These are phyloP conservation scores for Astragalus membranaceus DNA, from an alignment of 306 rosid genomes.

Conservation along the genomic window DNA sequence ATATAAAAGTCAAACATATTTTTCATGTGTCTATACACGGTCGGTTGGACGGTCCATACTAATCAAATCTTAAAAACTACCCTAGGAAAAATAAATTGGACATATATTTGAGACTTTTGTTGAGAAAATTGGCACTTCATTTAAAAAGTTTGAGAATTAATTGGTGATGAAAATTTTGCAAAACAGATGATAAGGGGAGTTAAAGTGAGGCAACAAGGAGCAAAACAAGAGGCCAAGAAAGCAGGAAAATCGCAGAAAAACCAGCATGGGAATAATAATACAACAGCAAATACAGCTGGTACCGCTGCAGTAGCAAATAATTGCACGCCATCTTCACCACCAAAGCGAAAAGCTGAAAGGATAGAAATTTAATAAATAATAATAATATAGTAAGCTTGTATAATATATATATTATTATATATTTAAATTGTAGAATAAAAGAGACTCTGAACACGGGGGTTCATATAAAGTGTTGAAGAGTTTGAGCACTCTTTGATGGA, in stretches of 20 bases:
- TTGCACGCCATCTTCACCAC: constrained; percentile 36
- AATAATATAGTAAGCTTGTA: neutral
- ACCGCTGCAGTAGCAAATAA: constrained; percentile 4
- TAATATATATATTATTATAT: neutral
- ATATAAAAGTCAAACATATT: too few relatives aligned
- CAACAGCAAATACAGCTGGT: constrained; percentile 24
- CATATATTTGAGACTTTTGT: too few relatives aligned
- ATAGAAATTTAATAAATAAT: constrained; percentile 4
- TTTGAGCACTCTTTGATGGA: neutral
- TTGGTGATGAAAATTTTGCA: neutral
- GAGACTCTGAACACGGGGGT: constrained; percentile 7
- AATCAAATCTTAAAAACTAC: too few relatives aligned
- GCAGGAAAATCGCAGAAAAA: constrained; percentile 65
- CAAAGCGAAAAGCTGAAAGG: constrained; percentile 23
- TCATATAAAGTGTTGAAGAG: neutral
- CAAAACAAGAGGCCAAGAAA: constrained; percentile 57
- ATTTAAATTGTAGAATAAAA: neutral
- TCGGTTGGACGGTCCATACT: too few relatives aligned
- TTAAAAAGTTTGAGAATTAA: neutral
- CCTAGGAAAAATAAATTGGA: too few relatives aligned
- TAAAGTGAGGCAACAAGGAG: constrained; percentile 72
- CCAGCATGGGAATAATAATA: constrained; percentile 43
- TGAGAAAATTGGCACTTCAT: too few relatives aligned
- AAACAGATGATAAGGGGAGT: constrained; percentile 94
- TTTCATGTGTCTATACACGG: too few relatives aligned